These are phyloP conservation scores for Apophysomyces elegans DNA, from an alignment of 371 early-diverging fungal genomes.

Conservation along the genomic window DNA sequence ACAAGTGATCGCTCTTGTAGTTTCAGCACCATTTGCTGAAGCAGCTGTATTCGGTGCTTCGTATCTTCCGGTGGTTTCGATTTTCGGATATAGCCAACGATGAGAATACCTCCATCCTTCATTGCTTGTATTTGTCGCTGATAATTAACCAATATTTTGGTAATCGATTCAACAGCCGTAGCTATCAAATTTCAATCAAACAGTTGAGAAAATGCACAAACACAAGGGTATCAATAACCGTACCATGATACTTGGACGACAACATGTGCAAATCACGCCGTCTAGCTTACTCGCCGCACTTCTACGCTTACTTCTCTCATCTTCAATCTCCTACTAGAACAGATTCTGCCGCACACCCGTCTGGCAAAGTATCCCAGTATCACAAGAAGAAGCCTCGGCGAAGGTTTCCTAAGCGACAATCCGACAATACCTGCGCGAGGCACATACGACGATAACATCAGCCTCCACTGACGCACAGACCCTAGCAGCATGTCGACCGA, in stretches of 20 bases:
- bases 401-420: too few species aligned
- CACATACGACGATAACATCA: neutral
- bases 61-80: neutral
- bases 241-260: neutral
- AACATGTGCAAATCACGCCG: neutral
- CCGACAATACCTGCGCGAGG: too few species aligned
- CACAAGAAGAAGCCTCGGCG: too few species aligned
- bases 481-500: neutral
- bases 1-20: too few species aligned
- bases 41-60: neutral
- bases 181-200: neutral
- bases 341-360: too few species aligned
- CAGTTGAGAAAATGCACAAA: neutral
- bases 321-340: too few species aligned
- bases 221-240: neutral
- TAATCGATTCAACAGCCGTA: neutral
- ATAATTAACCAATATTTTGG: neutral
- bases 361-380: too few species aligned
- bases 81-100: neutral
- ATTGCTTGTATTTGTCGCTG: neutral
- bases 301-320: too few species aligned
- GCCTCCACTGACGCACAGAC: neutral
- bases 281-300: neutral
- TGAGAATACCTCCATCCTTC: neutral
- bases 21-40: too few species aligned